Conservation (phyloP, 208 protist species). For the Leishmania mexicana region DNA sequence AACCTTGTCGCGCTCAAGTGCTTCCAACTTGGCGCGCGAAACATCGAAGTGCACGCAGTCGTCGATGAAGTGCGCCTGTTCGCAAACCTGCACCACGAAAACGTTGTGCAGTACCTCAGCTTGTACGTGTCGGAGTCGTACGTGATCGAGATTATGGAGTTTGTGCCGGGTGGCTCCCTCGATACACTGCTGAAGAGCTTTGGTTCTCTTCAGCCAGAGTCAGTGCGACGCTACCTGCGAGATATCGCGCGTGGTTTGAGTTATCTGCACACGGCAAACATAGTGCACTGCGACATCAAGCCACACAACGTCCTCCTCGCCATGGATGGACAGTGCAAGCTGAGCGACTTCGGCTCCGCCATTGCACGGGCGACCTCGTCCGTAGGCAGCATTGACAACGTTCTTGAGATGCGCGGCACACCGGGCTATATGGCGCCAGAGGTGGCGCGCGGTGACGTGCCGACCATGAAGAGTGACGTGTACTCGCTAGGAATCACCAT, state of each 20-base stretch:
- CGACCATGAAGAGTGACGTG: conserved; percentile 62
- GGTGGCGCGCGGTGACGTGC: conserved; percentile 59
- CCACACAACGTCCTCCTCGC: conserved; percentile 84
- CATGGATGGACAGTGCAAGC: conserved; percentile 82
- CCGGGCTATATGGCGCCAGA: conserved; percentile 84
- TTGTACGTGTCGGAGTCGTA: conserved; percentile 48
- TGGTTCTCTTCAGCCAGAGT: conserved; percentile 36
- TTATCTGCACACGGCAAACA: conserved; percentile 77
- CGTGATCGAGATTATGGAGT: conserved; percentile 84
- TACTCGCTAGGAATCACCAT: conserved; percentile 68
- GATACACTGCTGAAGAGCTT: conserved; percentile 69
- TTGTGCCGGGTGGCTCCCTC: conserved; percentile 82
- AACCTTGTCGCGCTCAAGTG: conserved; percentile 80
- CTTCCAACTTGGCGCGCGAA: conserved; percentile 52
- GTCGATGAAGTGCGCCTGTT: conserved; percentile 70
- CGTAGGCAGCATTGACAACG: conserved; percentile 46
- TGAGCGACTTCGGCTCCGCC: conserved; percentile 86
- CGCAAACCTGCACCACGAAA: conserved; percentile 67
- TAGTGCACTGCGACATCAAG: conserved; percentile 88
- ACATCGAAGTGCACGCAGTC: conserved; percentile 53
- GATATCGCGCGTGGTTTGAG: conserved; percentile 67
- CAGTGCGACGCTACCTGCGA: conserved; percentile 61
- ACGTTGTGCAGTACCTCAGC: conserved; percentile 86
- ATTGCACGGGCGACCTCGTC: conserved; percentile 45
- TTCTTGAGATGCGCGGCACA: conserved; percentile 73